A percentile compares a stretch with the other conserved stretches of the same genome.
phyloP scores from a whole-genome alignment of 805 yeast species.

The Candida adriatica region DNA sequence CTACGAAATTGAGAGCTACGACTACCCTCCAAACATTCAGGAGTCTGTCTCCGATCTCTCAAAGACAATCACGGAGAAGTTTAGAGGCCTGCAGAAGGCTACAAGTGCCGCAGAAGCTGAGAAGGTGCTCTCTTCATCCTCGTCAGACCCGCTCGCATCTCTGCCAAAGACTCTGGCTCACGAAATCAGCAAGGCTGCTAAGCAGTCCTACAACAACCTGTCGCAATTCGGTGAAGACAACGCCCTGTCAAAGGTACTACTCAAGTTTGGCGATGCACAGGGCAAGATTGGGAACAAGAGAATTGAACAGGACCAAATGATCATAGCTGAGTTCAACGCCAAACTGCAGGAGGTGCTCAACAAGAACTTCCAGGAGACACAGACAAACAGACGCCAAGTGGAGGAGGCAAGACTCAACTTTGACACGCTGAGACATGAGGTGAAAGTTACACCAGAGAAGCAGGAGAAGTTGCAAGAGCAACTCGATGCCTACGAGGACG shows the following conservation, averaged over 20 bases:
- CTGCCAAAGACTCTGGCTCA: constrained; percentile 68
- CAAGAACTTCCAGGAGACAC: constrained; percentile 54
- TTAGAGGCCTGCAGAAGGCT: constrained; percentile 56
- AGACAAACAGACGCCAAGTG: constrained; percentile 57
- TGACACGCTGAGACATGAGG: constrained; percentile 61
- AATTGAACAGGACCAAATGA: constrained; percentile 59
- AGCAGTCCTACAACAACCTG: constrained; percentile 41
- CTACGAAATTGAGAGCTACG: constrained; percentile 69
- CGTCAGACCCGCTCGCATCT: constrained; percentile 21
- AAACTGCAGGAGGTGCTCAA: constrained; percentile 47
- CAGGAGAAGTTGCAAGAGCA: constrained; percentile 31
- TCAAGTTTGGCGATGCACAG: constrained; percentile 49
- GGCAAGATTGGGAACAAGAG: constrained; percentile 61
- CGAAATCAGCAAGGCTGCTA: constrained; percentile 54
- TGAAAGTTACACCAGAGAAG: constrained; percentile 25
- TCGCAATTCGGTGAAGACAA: constrained; percentile 24
- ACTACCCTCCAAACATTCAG: constrained; percentile 72
- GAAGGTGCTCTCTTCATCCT: constrained; percentile 36
- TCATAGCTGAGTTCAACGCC: constrained; percentile 52
- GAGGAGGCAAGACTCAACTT: constrained; percentile 64
- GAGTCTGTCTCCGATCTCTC: constrained; percentile 62
- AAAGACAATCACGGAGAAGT: constrained; percentile 46
- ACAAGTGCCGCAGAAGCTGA: constrained; percentile 62
- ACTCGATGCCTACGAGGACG: constrained; percentile 54
- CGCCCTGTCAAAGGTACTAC: constrained; percentile 21